Conservation (phyloP, 345 rosid species). For the Cardamine chenopodiifolia region DNA sequence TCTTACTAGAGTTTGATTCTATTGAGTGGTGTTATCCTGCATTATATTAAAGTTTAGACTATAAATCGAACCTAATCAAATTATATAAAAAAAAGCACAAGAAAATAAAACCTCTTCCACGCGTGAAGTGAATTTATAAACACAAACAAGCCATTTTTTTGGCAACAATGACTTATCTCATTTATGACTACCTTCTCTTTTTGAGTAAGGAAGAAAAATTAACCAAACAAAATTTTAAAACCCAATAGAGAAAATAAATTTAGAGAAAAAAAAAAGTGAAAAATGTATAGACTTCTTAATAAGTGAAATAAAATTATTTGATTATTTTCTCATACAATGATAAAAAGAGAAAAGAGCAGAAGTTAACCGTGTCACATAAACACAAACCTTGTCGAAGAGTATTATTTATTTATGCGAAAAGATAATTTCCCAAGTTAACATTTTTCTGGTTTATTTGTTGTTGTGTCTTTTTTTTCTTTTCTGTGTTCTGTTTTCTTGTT, state of each 20-base stretch:
- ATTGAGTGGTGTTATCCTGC: too few species aligned
- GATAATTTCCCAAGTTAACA: not conserved
- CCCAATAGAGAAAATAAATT: not conserved
- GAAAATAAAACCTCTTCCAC: too few species aligned
- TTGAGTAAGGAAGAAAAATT: not conserved
- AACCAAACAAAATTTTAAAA: not conserved
- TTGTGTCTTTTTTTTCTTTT: not conserved
- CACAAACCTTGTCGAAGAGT: not conserved
- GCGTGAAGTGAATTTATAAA: too few species aligned
- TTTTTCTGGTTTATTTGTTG: not conserved
- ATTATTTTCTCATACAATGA: too few species aligned
- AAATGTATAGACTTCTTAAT: too few species aligned
- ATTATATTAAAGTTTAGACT: too few species aligned
- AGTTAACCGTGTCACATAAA: slow-evolving; percentile 12
- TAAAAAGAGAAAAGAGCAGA: not conserved
- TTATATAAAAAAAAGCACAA: too few species aligned
- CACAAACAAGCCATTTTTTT: not conserved
- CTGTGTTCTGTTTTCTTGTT: slow-evolving; percentile 22
- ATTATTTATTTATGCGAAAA: not conserved
- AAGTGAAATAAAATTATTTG: too few species aligned
- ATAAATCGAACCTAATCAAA: too few species aligned
- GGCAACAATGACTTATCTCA: not conserved
- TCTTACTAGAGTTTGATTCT: too few species aligned
- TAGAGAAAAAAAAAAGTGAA: not conserved
- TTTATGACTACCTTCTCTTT: too few species aligned